phyloP scores from a whole-genome alignment of 352 stramenopile species.

The Hyphochytrium catenoides region DNA sequence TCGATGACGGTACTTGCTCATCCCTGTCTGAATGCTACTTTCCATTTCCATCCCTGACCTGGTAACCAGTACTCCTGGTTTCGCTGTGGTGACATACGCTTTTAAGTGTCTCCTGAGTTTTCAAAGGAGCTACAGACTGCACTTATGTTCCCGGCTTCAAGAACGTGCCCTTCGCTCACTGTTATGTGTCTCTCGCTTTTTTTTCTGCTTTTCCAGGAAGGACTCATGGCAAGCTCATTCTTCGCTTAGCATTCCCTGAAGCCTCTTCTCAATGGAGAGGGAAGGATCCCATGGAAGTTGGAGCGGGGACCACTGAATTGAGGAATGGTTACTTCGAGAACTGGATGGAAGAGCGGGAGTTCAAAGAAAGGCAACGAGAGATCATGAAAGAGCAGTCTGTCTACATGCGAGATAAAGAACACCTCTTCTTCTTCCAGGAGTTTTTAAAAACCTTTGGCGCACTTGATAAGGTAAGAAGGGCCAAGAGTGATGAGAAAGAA shows the following conservation, averaged over 20 bases:
- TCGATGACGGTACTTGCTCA: constrained; percentile 21
- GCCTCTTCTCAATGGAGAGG: constrained; percentile 48
- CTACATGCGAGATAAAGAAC: constrained; percentile 32
- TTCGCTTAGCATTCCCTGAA: constrained; percentile 57
- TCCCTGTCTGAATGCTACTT: no score
- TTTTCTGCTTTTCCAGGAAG: no score
- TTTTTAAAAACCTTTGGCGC: constrained; percentile 28
- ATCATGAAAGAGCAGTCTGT: constrained; percentile 18
- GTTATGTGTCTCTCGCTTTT: no score
- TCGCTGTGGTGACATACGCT: background rate
- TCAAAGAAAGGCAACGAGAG: constrained; percentile 12
- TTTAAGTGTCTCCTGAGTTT: constrained; percentile 10
- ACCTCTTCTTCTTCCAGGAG: constrained; percentile 33
- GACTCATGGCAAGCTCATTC: constrained; percentile 40
- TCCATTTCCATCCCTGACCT: no score
- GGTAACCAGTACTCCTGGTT: no score
- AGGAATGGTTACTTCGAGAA: constrained; percentile 31
- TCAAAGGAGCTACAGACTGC: no score
- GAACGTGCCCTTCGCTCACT: no score
- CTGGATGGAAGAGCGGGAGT: constrained; percentile 16
- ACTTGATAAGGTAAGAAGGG: constrained; percentile 22
- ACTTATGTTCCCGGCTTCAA: no score
- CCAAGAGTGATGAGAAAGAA: no score
- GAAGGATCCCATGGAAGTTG: constrained; percentile 65
- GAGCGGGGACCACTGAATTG: constrained; percentile 35